A percentile compares a stretch with the other conserved stretches of the same genome.
Conservation (phyloP, 148 eudicot species). For the Cornus kousa region DNA sequence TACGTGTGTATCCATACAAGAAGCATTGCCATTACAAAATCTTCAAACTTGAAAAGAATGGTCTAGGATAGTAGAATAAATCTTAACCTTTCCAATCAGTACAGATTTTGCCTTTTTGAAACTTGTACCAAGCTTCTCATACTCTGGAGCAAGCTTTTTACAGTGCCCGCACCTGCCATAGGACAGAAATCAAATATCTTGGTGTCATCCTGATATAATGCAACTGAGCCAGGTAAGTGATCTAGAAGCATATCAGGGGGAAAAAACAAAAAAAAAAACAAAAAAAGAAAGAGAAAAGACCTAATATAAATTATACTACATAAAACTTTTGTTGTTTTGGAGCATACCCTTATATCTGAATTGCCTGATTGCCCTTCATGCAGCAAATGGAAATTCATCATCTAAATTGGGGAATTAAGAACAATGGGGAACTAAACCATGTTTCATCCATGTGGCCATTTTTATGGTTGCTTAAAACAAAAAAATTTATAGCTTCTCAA, state of each 20-base stretch:
- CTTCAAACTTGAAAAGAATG: neutral
- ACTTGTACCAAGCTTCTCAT: conserved; percentile 85
- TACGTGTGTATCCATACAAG: neutral
- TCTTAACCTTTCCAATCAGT: conserved; percentile 85
- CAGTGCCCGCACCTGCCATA: conserved; percentile 93
- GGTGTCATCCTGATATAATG: neutral
- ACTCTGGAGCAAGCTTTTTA: conserved; percentile 96
- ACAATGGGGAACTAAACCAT: neutral
- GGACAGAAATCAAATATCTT: neutral
- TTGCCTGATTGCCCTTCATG: neutral
- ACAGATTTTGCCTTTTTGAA: conserved; percentile 93
- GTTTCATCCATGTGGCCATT: neutral
- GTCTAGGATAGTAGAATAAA: neutral
- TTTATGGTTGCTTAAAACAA: neutral
- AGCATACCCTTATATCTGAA: neutral
- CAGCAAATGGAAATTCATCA: neutral
- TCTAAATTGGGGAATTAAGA: neutral
- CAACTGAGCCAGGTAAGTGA: neutral
- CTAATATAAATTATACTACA: too few species aligned
- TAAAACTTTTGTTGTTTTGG: neutral
- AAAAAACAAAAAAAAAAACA: too few species aligned
- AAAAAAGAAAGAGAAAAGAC: neutral
- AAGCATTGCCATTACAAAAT: neutral
- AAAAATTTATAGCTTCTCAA: too few species aligned
- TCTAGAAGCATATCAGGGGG: neutral